Evolutionary conservation across 352 stramenopile genomes (phyloP).

Genomic region (Phytopythium boreale): DNA sequence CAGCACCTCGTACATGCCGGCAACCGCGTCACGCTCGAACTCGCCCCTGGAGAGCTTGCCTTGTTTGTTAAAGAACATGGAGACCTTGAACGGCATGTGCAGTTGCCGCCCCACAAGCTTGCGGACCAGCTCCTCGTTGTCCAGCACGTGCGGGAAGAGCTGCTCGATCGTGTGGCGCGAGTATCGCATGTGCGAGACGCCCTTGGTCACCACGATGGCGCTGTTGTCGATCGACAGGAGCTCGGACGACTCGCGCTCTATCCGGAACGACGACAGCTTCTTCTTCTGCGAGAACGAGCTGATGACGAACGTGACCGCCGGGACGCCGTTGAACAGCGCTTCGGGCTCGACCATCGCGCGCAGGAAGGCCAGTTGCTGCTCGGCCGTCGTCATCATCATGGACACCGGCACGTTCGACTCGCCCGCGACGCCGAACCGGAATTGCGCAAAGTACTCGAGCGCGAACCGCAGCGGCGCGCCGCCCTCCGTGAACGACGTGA

Average conservation of each 20-base stretch:
- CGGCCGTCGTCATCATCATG: background rate
- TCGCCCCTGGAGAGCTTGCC: conserved; percentile 28
- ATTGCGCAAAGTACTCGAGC: conserved; percentile 38
- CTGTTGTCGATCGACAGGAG: conserved; percentile 20
- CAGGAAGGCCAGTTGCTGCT: conserved; percentile 24
- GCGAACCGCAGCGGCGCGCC: conserved; percentile 22
- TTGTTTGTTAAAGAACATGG: conserved; percentile 37
- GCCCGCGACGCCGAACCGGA: conserved; percentile 22
- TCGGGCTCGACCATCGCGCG: conserved; percentile 19
- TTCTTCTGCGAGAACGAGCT: conserved; percentile 25
- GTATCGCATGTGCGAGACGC: conserved; percentile 41
- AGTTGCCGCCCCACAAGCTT: conserved; percentile 44
- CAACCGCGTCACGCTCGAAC: conserved; percentile 33
- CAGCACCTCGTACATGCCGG: conserved; percentile 33
- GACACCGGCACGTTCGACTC: background rate
- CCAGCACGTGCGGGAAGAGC: conserved; percentile 38
- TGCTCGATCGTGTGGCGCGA: conserved; percentile 38
- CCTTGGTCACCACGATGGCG: conserved; percentile 22
- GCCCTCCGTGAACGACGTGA: conserved; percentile 9
- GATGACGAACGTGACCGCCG: conserved; percentile 18
- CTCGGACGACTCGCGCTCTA: conserved; percentile 20
- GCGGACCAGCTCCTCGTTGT: conserved; percentile 36
- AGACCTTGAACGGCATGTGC: conserved; percentile 31
- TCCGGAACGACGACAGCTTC: conserved; percentile 26
- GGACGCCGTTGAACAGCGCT: conserved; percentile 16